Evolutionary conservation across 805 yeast genomes (phyloP).

Genomic region (Hanseniaspora guilliermondii): DNA sequence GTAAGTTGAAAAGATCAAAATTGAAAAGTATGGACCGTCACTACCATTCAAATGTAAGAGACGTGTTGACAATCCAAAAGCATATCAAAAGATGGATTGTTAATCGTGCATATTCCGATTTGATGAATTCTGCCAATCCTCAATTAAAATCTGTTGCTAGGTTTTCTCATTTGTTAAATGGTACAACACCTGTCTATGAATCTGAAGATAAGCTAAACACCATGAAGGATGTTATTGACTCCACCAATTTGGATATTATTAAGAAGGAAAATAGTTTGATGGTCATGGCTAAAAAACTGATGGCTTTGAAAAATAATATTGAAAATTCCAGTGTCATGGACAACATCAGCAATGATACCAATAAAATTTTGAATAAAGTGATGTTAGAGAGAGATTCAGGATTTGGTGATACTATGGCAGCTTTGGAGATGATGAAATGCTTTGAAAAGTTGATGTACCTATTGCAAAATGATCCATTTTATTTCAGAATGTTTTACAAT

Average conservation of each 20-base stretch:
- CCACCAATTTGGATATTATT: slow-evolving; percentile 58
- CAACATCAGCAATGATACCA: slow-evolving; percentile 8
- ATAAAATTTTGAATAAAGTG: slow-evolving; percentile 14
- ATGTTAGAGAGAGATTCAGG: slow-evolving; percentile 4
- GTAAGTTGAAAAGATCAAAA: slow-evolving; percentile 31
- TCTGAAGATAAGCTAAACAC: slow-evolving; percentile 60
- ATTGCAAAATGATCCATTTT: slow-evolving; percentile 70
- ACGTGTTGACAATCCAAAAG: slow-evolving; percentile 63
- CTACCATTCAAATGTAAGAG: slow-evolving; percentile 44
- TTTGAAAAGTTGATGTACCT: slow-evolving; percentile 72
- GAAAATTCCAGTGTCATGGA: slow-evolving; percentile 21
- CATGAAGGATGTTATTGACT: slow-evolving; percentile 54
- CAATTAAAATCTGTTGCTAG: slow-evolving; percentile 62
- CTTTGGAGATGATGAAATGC: not conserved
- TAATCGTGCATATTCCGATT: slow-evolving; percentile 58
- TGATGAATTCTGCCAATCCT: slow-evolving; percentile 62
- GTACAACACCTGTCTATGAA: slow-evolving; percentile 58
- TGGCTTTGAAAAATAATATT: slow-evolving; percentile 62
- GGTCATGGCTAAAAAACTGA: slow-evolving; percentile 65
- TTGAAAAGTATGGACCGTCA: slow-evolving; percentile 30
- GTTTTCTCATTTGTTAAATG: slow-evolving; percentile 64
- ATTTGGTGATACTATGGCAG: slow-evolving; percentile 6
- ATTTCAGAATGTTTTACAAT: slow-evolving; percentile 46
- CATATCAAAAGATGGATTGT: slow-evolving; percentile 54
- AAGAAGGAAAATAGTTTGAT: slow-evolving; percentile 61